These are phyloP conservation scores for Hysterium pulicare DNA, from an alignment of 2,329 filamentous ascomycete species.

Conservation along the genomic window DNA sequence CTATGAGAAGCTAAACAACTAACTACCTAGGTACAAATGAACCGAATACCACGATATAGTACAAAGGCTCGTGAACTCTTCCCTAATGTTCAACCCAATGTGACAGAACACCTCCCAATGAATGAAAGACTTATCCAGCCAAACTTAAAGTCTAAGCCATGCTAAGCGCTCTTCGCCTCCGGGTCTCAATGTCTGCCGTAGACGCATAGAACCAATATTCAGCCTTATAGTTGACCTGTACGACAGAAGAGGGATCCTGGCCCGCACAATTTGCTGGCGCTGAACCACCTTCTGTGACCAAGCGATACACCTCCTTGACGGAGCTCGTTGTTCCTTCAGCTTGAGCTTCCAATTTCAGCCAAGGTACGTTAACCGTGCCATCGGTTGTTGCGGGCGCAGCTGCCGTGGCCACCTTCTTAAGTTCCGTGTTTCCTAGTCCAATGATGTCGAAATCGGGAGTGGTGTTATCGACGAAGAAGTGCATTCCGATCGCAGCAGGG, in stretches of 20 bases:
- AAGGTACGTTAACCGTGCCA: constrained; percentile 64
- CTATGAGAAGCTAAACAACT: no score
- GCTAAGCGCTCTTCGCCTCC: not conserved
- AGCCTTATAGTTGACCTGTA: constrained; percentile 78
- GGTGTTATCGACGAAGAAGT: constrained; percentile 71
- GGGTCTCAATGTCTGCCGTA: not conserved
- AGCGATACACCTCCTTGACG: constrained; percentile 73
- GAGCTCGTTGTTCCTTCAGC: constrained; percentile 25
- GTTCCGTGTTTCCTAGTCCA: constrained; percentile 60
- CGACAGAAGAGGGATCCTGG: constrained; percentile 39
- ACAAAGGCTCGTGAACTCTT: no score
- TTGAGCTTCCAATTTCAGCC: constrained; percentile 66
- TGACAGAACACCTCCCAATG: no score
- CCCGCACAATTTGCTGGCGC: constrained; percentile 67
- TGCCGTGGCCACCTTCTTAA: constrained; percentile 60
- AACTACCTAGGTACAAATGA: no score
- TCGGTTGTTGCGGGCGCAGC: constrained; percentile 58
- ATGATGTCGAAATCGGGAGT: constrained; percentile 82
- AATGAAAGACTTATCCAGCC: no score
- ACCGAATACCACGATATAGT: no score
- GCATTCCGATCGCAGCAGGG: constrained; percentile 56
- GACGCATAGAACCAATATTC: constrained; percentile 65
- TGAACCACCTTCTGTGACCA: constrained; percentile 78
- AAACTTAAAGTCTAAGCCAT: no score
- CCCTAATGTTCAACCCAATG: no score